Evolutionary conservation across 108 stramenopile species (phyloP), one percentile per base, ranked within the genome.

Genomic region (Cyclotella choctawhatcheeana): DNA sequence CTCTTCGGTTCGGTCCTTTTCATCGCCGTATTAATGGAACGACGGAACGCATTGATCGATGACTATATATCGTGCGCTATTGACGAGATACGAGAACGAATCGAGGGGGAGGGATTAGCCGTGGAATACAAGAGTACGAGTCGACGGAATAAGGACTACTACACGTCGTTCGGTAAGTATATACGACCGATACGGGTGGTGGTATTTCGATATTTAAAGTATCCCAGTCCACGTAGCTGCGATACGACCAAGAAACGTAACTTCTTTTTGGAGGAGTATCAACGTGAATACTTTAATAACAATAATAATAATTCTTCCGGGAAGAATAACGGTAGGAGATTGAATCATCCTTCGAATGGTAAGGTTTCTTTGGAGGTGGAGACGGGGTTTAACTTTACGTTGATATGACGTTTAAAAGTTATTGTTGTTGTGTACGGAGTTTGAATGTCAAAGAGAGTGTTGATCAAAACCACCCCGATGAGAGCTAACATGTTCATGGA

Each of bases 211-310:
- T 53, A 78, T 52, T 61, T 78, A 33, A 59, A 71, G 30, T 21
- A 27, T 31, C 24, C 21, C 6, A 1, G 34, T 0, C 44, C 66
- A 44, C 65, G 44, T 29, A 7, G 40, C 8, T 16, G 37, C 54
- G 43, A 29, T 13, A 53, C 43, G 29, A 71, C 60, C 14, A 67
- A 61, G 70, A 52, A 54, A 12, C n/a, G 45, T 13, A 56, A 64
- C 25, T 78, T 78, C 62, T 78, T 78, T 63, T 78, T 70, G 1
- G 77, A 78, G 16, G 77, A 71, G 66, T 78, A 78, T 60, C 70
- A 77, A 43, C 27, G 65, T 21, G 71, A 66, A 48, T 61, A 71
- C 32, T 78, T 78, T 64, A n/a, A n/a, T n/a, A n/a, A n/a, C n/a
- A n/a, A n/a, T n/a, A n/a, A n/a, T n/a, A n/a, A n/a, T n/a, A n/a